Percentiles rank a stretch among this genome's conserved stretches.
Evolutionary conservation across 2,329 filamentous ascomycete species (phyloP).

Genomic region (Beauveria sp.): DNA sequence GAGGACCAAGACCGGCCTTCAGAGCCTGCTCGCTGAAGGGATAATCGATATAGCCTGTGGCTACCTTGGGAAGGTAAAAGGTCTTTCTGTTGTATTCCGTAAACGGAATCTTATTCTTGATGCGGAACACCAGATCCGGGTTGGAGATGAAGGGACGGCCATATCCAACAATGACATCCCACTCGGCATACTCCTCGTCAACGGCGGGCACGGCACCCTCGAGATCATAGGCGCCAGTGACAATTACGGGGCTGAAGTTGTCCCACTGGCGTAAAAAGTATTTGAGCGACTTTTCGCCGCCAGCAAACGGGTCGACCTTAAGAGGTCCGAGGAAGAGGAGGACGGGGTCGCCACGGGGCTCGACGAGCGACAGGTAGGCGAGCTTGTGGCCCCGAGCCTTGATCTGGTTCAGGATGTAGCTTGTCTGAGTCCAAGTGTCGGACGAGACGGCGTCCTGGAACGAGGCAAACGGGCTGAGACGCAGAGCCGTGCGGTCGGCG

Average conservation of each 20-base stretch:
- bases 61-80: slow-evolving; percentile 16
- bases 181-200: slow-evolving; percentile 20
- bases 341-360: slow-evolving; percentile 20
- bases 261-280: slow-evolving; percentile 24
- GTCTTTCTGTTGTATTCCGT: slow-evolving; percentile 20
- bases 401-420: slow-evolving; percentile 20
- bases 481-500: slow-evolving; percentile 39
- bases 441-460: slow-evolving; percentile 20
- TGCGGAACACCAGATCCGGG: slow-evolving; percentile 21
- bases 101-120: slow-evolving; percentile 18
- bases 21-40: slow-evolving; percentile 3
- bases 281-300: slow-evolving; percentile 23
- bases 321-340: slow-evolving; percentile 3
- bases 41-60: slow-evolving; percentile 5
- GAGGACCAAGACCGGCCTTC: background rate
- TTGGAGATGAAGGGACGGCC: slow-evolving; percentile 22
- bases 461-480: slow-evolving; percentile 30
- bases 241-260: slow-evolving; percentile 21
- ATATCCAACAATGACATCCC: slow-evolving; percentile 24
- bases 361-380: slow-evolving; percentile 23
- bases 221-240: slow-evolving; percentile 20
- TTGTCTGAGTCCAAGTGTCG: slow-evolving; percentile 16
- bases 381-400: slow-evolving; percentile 21
- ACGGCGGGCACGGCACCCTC: slow-evolving; percentile 14
- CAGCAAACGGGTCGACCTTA: slow-evolving; percentile 20